Conservation (phyloP, 2,329 filamentous ascomycete genomes). For the Fusarium nisikadoi region DNA sequence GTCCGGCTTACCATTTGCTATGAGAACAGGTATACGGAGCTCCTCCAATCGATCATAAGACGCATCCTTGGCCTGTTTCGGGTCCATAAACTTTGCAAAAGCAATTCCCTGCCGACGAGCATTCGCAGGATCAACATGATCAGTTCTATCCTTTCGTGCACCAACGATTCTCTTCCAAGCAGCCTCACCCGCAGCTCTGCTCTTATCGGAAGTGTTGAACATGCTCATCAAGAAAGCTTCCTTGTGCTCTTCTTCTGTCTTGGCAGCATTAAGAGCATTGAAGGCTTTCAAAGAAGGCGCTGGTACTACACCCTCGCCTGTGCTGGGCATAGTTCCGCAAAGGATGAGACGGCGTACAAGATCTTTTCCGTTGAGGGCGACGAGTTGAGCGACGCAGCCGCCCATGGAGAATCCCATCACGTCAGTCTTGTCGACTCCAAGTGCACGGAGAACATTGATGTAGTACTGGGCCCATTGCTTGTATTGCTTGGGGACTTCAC, state of each 20-base stretch:
- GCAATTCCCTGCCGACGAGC: constrained; percentile 48
- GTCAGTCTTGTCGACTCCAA: constrained; percentile 55
- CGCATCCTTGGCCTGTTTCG: constrained; percentile 46
- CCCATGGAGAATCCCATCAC: constrained; percentile 63
- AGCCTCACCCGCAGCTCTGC: constrained; percentile 47
- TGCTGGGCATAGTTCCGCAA: constrained; percentile 56
- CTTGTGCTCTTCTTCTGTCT: constrained; percentile 48
- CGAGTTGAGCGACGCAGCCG: constrained; percentile 57
- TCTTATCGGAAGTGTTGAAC: constrained; percentile 48
- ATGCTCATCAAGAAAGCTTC: constrained; percentile 49
- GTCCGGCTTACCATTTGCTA: constrained; percentile 51
- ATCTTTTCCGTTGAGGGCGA: constrained; percentile 53
- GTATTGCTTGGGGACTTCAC: constrained; percentile 51
- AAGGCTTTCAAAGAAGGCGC: constrained; percentile 48
- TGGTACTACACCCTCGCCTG: constrained; percentile 48
- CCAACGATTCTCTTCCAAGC: constrained; percentile 50
- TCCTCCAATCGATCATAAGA: constrained; percentile 49
- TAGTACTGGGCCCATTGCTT: constrained; percentile 49
- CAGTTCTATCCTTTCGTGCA: constrained; percentile 41
- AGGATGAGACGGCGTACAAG: constrained; percentile 56
- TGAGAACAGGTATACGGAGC: constrained; percentile 51
- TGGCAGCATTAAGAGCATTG: constrained; percentile 47
- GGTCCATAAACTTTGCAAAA: constrained; percentile 52
- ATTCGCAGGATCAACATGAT: constrained; percentile 42
- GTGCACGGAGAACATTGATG: constrained; percentile 50